A percentile compares a stretch with the other conserved stretches of the same genome.
phyloP scores from a whole-genome alignment of 768 basidiomycete species.

The Phylloporus arenicola region DNA sequence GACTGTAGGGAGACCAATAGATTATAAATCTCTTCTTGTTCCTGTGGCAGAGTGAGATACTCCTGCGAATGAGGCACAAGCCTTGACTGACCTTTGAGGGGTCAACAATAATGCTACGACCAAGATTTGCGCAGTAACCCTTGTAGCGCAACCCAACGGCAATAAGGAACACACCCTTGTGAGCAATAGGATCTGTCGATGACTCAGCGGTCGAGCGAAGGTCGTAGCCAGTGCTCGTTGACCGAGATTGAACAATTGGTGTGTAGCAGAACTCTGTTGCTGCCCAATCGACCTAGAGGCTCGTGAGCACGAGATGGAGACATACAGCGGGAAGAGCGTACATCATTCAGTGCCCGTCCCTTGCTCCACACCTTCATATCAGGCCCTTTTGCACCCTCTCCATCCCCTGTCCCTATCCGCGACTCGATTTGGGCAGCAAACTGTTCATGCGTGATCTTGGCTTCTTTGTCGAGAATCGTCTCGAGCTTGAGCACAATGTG shows the following conservation, averaged over 20 bases:
- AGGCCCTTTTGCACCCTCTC: slow-evolving; percentile 66
- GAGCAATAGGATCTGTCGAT: slow-evolving; percentile 72
- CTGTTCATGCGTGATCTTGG: slow-evolving; percentile 84
- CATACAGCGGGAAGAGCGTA: slow-evolving; percentile 34
- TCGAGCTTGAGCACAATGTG: slow-evolving; percentile 87
- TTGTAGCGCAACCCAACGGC: slow-evolving; percentile 89
- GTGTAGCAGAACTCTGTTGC: slow-evolving; percentile 91
- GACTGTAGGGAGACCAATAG: slow-evolving; percentile 73
- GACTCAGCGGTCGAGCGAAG: slow-evolving; percentile 84
- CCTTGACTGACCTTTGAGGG: slow-evolving; percentile 62
- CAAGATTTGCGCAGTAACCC: slow-evolving; percentile 88
- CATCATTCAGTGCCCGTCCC: slow-evolving; percentile 67
- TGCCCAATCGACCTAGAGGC: slow-evolving; percentile 75
- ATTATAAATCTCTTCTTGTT: slow-evolving; percentile 86
- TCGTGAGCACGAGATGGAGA: slow-evolving; percentile 5
- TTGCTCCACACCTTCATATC: slow-evolving; percentile 93
- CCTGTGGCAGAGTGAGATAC: slow-evolving; percentile 39
- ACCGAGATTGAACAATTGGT: slow-evolving; percentile 92
- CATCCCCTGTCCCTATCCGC: slow-evolving; percentile 70
- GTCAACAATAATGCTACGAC: slow-evolving; percentile 92
- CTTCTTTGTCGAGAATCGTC: slow-evolving; percentile 85
- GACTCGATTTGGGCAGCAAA: slow-evolving; percentile 83
- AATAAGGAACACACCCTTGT: slow-evolving; percentile 84
- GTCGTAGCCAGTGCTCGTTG: slow-evolving; percentile 80
- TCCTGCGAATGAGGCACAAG: not conserved